Conservation (phyloP, 768 basidiomycete species). For the Tricholoma terreum region DNA sequence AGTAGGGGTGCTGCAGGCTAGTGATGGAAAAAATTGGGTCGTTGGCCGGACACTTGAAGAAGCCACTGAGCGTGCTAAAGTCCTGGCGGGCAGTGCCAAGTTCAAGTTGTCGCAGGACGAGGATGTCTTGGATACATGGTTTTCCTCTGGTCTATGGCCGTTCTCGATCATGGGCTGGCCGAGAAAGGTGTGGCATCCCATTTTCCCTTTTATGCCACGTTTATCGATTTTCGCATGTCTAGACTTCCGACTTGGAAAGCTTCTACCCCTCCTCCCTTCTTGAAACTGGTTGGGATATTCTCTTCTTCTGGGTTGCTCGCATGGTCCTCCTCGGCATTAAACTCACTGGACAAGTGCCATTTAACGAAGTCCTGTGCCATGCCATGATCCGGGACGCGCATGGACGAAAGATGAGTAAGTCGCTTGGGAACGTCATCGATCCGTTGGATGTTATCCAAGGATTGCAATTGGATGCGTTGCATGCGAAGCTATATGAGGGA, state of each 20-base stretch:
- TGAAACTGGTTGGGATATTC: slow-evolving; percentile 98
- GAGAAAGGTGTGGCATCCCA: slow-evolving; percentile 56
- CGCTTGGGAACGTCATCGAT: slow-evolving; percentile 96
- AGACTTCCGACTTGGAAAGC: slow-evolving; percentile 74
- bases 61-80: slow-evolving; percentile 71
- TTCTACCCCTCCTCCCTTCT: slow-evolving; percentile 92
- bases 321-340: slow-evolving; percentile 93
- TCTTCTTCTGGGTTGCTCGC: slow-evolving; percentile 99
- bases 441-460: slow-evolving; percentile 95
- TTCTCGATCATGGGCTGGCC: slow-evolving; percentile 99
- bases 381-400: slow-evolving; percentile 99
- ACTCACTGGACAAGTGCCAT: slow-evolving; percentile 89
- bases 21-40: slow-evolving; percentile 85
- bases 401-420: slow-evolving; percentile 98
- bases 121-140: slow-evolving; percentile 99
- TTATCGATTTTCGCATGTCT: slow-evolving; percentile 1
- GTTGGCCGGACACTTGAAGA: slow-evolving; percentile 78
- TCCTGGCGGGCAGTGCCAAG: slow-evolving; percentile 58
- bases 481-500: slow-evolving; percentile 83
- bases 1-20: slow-evolving; percentile 34
- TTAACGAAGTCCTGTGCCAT: slow-evolving; percentile 94
- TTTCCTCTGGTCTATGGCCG: slow-evolving; percentile 96
- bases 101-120: slow-evolving; percentile 90
- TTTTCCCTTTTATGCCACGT: not conserved
- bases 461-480: slow-evolving; percentile 70